Evolutionary conservation across 352 stramenopile genomes (phyloP).

Genomic region (Phytophthora capsici): DNA sequence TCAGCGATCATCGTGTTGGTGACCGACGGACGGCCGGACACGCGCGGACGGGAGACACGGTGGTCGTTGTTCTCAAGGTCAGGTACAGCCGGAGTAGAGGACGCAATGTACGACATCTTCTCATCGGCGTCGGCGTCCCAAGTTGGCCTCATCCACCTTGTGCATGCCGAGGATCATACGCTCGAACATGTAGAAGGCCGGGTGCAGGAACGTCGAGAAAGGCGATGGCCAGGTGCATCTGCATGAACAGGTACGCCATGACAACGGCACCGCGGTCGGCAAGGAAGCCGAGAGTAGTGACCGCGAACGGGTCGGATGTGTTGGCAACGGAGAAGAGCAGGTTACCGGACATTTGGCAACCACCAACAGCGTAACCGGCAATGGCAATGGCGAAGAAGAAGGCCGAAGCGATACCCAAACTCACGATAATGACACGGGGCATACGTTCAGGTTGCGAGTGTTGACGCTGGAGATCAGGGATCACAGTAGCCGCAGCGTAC

Average conservation of each 20-base stretch:
- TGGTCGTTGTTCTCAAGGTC: constrained; percentile 38
- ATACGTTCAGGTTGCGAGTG: constrained; percentile 38
- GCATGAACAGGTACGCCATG: constrained; percentile 40
- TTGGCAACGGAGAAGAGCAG: constrained; percentile 35
- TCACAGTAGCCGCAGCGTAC: constrained; percentile 34
- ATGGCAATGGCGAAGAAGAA: constrained; percentile 33
- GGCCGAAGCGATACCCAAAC: constrained; percentile 15
- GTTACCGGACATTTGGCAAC: constrained; percentile 38
- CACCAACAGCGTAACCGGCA: constrained; percentile 19
- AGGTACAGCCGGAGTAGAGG: constrained; percentile 22
- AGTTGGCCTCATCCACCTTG: constrained; percentile 3
- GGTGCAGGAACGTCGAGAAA: constrained; percentile 35
- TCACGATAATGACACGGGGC: constrained; percentile 36
- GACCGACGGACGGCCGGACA: constrained; percentile 9
- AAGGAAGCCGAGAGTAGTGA: constrained; percentile 23
- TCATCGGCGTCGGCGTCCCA: constrained; percentile 21
- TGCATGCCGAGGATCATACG: constrained; percentile 36
- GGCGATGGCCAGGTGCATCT: constrained; percentile 33
- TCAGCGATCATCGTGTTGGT: constrained; percentile 30
- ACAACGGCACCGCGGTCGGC: constrained; percentile 27
- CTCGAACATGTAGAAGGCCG: constrained; percentile 40
- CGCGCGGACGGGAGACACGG: constrained; percentile 1
- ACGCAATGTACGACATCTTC: constrained; percentile 37
- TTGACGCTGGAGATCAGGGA: constrained; percentile 33
- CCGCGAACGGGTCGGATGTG: constrained; percentile 20